phyloP scores from a whole-genome alignment of 2,329 filamentous ascomycete species.

The Exophiala spinifera region DNA sequence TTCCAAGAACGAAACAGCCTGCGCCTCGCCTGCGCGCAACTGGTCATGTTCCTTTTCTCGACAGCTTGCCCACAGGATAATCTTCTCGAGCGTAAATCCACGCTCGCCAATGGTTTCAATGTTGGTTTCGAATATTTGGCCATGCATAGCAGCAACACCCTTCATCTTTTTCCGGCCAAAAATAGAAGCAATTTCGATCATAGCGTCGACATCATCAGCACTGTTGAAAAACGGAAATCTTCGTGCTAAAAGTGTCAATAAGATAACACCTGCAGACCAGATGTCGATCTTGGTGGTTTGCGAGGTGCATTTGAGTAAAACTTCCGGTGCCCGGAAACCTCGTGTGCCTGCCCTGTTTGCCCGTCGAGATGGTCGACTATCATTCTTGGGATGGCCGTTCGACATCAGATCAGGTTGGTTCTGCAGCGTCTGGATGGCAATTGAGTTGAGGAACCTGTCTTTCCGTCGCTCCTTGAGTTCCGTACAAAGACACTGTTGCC shows the following conservation, averaged over 20 bases:
- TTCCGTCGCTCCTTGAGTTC: slow-evolving; percentile 62
- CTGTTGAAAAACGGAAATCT: slow-evolving; percentile 99
- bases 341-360: slow-evolving; percentile 93
- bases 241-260: slow-evolving; percentile 87
- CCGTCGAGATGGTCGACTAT: slow-evolving; percentile 79
- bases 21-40: slow-evolving; percentile 47
- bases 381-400: slow-evolving; percentile 79
- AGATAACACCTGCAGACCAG: slow-evolving; percentile 95
- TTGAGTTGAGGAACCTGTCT: slow-evolving; percentile 34
- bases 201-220: slow-evolving; percentile 93
- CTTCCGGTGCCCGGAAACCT: slow-evolving; percentile 93
- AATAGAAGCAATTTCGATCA: slow-evolving; percentile 95
- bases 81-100: slow-evolving; percentile 87
- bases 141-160: slow-evolving; percentile 75
- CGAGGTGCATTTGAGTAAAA: slow-evolving; percentile 93
- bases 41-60: slow-evolving; percentile 57
- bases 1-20: slow-evolving; percentile 44
- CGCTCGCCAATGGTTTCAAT: slow-evolving; percentile 84
- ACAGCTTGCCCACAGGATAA: slow-evolving; percentile 91
- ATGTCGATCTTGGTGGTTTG: slow-evolving; percentile 94
- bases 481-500: slow-evolving; percentile 78
- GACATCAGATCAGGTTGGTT: slow-evolving; percentile 38
- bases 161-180: slow-evolving; percentile 86
- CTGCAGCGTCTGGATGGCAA: slow-evolving; percentile 38
- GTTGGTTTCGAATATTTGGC: slow-evolving; percentile 86